phyloP scores from a whole-genome alignment of 2,329 filamentous ascomycete genomes.

The Dactylonectria macrodidyma region DNA sequence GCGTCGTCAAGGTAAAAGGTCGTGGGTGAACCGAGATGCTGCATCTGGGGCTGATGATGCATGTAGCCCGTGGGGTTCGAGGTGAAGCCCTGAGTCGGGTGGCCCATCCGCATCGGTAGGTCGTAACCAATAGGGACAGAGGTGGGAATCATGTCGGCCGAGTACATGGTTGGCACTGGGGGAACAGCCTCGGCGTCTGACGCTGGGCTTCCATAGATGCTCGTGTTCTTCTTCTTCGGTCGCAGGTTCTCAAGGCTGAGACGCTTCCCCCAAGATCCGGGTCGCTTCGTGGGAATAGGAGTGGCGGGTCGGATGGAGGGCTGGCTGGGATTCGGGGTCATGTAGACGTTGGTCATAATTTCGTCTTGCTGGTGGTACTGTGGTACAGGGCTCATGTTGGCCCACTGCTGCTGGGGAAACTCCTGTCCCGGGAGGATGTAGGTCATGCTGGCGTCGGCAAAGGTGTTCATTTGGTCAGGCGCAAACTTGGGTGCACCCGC shows the following conservation, averaged over 20 bases:
- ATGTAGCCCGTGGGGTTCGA: slow-evolving; percentile 44
- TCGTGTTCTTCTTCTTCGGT: slow-evolving; percentile 54
- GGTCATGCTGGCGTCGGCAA: slow-evolving; percentile 49
- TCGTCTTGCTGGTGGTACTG: slow-evolving; percentile 50
- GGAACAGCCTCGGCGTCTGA: slow-evolving; percentile 47
- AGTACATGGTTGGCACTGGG: slow-evolving; percentile 49
- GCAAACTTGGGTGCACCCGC: slow-evolving; percentile 58
- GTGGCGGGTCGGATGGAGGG: slow-evolving; percentile 54
- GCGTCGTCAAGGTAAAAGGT: slow-evolving; percentile 48
- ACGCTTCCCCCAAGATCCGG: slow-evolving; percentile 57
- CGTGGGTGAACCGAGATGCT: slow-evolving; percentile 48
- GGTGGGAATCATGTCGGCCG: slow-evolving; percentile 47
- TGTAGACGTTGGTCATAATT: slow-evolving; percentile 47
- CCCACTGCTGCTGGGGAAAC: slow-evolving; percentile 46
- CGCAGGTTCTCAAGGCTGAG: slow-evolving; percentile 56
- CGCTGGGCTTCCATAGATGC: slow-evolving; percentile 49
- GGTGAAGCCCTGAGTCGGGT: slow-evolving; percentile 41
- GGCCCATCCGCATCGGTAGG: slow-evolving; percentile 49
- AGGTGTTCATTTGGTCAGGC: slow-evolving; percentile 55
- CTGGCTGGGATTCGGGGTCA: slow-evolving; percentile 39
- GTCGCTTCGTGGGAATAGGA: slow-evolving; percentile 56
- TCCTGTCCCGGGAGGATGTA: slow-evolving; percentile 51
- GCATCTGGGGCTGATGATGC: slow-evolving; percentile 40
- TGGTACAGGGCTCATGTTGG: slow-evolving; percentile 44
- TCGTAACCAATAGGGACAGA: slow-evolving; percentile 48